Base-by-base conservation (phyloP, 768 basidiomycete genomes). In the Boletus sp. region DNA sequence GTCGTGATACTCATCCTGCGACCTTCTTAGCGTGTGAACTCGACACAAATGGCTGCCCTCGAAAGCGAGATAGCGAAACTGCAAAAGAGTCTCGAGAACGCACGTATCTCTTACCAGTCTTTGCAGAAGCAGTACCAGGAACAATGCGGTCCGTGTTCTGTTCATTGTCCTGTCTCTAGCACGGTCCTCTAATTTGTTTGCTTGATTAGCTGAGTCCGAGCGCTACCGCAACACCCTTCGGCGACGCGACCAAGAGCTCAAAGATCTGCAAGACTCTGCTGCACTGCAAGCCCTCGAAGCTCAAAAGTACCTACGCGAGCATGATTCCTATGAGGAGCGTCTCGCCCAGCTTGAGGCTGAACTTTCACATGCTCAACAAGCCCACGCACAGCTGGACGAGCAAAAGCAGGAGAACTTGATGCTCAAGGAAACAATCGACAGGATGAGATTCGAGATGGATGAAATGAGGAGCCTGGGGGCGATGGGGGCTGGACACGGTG, bases 381-480 rank as follows among this genome's bases (percentile, higher is more conserved):
- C 88, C 1, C 85, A 90, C 50, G 80, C 76, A 0, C 81, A 84
- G 55, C 79, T 97, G 35, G 92, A 95, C 55, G 87, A 89, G 62
- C 95, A 98, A 76, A 97, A 97, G 75, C 90, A 93, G 64, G 92
- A 95, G 77, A 98, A 97, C 64, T 67, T 96, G 60, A 72, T 92
- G 65, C 77, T 98, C 56, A 96, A 96, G 67, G 95, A 98, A 77
- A 97, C 94, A 2, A 98, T 98, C 61, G 94, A 97, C 67, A 81
- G 93, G 44, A 87, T 97, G 82, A 80, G 91, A 32, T 96, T 88
- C 59, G 95, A 98, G 63, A 83, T 98, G 79, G 94, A 98, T 61
- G 93, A 95, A 71, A 82, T 95, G 78, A 79, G 93, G 38, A 82
- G 74, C 49, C 73, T 70, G 44, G 67, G 72, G 37, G 71, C 59